These are phyloP conservation scores for Ramichloridium luteum DNA, from an alignment of 2,329 filamentous ascomycete genomes.

Conservation along the genomic window DNA sequence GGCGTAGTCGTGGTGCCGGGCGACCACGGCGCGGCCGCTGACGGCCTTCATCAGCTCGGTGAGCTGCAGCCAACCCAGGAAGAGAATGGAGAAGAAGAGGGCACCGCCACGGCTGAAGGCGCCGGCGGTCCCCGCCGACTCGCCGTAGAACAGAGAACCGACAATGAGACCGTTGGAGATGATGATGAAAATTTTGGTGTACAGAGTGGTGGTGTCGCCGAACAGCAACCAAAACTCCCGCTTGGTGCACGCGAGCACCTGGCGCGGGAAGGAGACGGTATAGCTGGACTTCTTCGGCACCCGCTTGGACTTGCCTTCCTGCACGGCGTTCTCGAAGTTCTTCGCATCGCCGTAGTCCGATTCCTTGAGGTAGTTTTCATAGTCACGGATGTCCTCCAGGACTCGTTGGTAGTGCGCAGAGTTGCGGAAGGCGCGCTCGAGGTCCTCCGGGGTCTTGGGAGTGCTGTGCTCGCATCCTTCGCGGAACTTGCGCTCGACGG, in stretches of 20 bases:
- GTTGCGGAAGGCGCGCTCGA: constrained; percentile 53
- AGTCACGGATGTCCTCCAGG: constrained; percentile 48
- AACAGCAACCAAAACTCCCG: constrained; percentile 69
- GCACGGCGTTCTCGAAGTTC: constrained; percentile 50
- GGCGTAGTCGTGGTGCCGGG: constrained; percentile 54
- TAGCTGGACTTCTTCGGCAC: constrained; percentile 59
- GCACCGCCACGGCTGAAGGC: constrained; percentile 52
- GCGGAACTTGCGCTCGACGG: constrained; percentile 56
- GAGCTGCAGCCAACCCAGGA: constrained; percentile 59
- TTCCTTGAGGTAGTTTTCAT: constrained; percentile 45
- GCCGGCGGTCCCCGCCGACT: constrained; percentile 46
- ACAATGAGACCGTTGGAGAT: constrained; percentile 63
- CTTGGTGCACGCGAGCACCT: constrained; percentile 56
- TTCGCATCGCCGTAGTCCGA: constrained; percentile 49
- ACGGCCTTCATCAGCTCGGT: constrained; percentile 70
- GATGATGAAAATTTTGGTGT: constrained; percentile 70
- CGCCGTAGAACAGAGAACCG: constrained; percentile 65
- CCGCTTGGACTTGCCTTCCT: constrained; percentile 52
- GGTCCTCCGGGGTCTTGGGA: constrained; percentile 57
- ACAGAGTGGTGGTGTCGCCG: constrained; percentile 62
- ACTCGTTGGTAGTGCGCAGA: constrained; percentile 51
- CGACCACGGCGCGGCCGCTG: constrained; percentile 56
- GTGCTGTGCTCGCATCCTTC: constrained; percentile 52
- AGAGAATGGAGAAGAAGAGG: constrained; percentile 55
- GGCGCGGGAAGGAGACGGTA: constrained; percentile 60